Evolutionary conservation across 768 basidiomycete species (phyloP).

Genomic region (Suillus placidus): DNA sequence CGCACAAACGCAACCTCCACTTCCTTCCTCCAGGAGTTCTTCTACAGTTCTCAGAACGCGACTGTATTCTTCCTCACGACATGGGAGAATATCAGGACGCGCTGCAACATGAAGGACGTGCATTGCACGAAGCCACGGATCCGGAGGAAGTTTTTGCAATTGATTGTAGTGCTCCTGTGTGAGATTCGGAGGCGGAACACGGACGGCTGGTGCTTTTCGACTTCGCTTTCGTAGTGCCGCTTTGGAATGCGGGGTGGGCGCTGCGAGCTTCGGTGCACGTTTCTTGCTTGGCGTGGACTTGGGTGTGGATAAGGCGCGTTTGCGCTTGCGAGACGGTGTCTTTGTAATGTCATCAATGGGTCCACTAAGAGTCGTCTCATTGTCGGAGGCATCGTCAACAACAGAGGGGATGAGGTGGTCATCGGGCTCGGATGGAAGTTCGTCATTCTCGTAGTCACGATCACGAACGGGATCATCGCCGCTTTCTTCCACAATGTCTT

Average conservation of each 20-base stretch:
- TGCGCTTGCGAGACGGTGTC: conserved; percentile 61
- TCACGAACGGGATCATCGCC: conserved; percentile 11
- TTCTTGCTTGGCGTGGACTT: conserved; percentile 39
- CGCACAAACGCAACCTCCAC: conserved; percentile 95
- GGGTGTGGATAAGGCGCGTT: conserved; percentile 34
- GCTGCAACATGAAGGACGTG: conserved; percentile 92
- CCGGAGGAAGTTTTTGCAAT: conserved; percentile 58
- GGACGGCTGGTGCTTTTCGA: conserved; percentile 33
- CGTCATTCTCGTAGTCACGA: conserved; percentile 26
- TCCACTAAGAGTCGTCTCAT: conserved; percentile 34
- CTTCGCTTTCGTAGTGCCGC: conserved; percentile 52
- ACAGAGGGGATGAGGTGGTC: conserved; percentile 24
- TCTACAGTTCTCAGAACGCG: conserved; percentile 76
- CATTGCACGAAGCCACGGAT: conserved; percentile 88
- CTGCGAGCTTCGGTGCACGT: conserved; percentile 46
- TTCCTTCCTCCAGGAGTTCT: conserved; percentile 87
- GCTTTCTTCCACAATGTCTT: conserved; percentile 25
- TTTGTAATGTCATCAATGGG: conserved; percentile 37
- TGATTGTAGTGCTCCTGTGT: conserved; percentile 40
- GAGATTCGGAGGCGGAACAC: conserved; percentile 39
- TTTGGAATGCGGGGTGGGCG: conserved; percentile 79
- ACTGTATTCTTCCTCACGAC: conserved; percentile 83
- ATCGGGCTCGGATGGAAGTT: conserved; percentile 20
- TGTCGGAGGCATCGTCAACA: conserved; percentile 22
- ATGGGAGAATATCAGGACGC: conserved; percentile 86